Conservation (phyloP, 2,329 filamentous ascomycete species). For the Colletotrichum endophyticum region DNA sequence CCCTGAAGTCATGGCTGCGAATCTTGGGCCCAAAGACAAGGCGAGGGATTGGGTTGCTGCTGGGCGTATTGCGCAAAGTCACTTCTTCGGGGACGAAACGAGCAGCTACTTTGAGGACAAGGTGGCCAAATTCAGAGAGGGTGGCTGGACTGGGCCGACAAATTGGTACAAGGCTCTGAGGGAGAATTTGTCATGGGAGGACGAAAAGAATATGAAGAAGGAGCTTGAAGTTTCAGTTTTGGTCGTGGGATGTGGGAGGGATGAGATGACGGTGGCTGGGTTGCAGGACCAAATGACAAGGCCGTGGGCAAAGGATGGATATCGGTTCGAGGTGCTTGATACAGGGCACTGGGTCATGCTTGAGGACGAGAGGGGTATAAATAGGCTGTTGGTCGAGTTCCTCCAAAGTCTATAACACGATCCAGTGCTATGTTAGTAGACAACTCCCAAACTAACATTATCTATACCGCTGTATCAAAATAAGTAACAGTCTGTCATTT, state of each 20-base stretch:
- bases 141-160: constrained; percentile 5
- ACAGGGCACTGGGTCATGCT: constrained; percentile 16
- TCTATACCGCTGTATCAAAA: too few relatives aligned
- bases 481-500: too few relatives aligned
- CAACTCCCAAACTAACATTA: too few relatives aligned
- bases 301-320: constrained; percentile 2
- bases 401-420: not conserved
- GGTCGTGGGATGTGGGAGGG: not conserved
- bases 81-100: not conserved
- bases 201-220: not conserved
- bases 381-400: not conserved
- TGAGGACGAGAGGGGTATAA: not conserved
- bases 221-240: not conserved
- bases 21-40: not conserved
- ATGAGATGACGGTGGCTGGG: constrained; percentile 3
- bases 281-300: constrained; percentile 10
- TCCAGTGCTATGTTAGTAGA: too few relatives aligned
- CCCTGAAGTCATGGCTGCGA: constrained; percentile 5
- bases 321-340: constrained; percentile 7
- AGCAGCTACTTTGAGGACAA: not conserved
- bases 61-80: not conserved
- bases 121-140: not conserved
- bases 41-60: not conserved
- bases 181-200: not conserved
- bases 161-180: constrained; percentile 9